Percentiles rank a stretch among this genome's conserved stretches.
Conservation (phyloP, 768 basidiomycete species). For the Lactifluus subvellereus region DNA sequence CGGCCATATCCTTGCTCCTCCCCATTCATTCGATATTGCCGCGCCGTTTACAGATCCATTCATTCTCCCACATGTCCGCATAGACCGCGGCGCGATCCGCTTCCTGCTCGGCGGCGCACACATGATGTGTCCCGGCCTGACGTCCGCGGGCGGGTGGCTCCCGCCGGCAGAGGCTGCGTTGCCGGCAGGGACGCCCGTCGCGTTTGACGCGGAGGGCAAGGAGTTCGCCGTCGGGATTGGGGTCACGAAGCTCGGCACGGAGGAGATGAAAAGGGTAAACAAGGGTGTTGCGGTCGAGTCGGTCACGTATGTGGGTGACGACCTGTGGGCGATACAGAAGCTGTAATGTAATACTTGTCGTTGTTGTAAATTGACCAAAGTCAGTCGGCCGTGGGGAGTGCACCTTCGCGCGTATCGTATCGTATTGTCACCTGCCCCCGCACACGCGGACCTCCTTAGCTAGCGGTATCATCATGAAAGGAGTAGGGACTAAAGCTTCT, state of each 20-base stretch:
- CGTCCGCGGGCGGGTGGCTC: conserved; percentile 84
- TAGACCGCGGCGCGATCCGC: conserved; percentile 97
- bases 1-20: neutral
- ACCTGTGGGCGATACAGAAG: conserved; percentile 69
- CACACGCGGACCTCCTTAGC: too few species aligned
- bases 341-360: conserved; percentile 34
- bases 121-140: conserved; percentile 97
- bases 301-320: conserved; percentile 81
- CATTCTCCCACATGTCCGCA: conserved; percentile 78
- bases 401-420: too few species aligned
- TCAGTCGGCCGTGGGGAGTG: too few species aligned
- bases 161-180: conserved; percentile 67
- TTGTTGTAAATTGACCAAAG: too few species aligned
- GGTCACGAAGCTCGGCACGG: conserved; percentile 71
- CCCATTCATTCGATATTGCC: neutral
- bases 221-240: conserved; percentile 87
- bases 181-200: conserved; percentile 72
- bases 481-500: too few species aligned
- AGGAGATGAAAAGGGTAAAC: conserved; percentile 85
- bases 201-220: conserved; percentile 93
- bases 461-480: too few species aligned
- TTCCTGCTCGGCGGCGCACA: conserved; percentile 90
- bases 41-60: conserved; percentile 63
- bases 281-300: conserved; percentile 90
- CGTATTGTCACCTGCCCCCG: too few species aligned